A percentile compares a stretch with the other conserved stretches of the same genome.
phyloP scores from a whole-genome alignment of 805 yeast species.

The Myxozyma melibiosi region DNA sequence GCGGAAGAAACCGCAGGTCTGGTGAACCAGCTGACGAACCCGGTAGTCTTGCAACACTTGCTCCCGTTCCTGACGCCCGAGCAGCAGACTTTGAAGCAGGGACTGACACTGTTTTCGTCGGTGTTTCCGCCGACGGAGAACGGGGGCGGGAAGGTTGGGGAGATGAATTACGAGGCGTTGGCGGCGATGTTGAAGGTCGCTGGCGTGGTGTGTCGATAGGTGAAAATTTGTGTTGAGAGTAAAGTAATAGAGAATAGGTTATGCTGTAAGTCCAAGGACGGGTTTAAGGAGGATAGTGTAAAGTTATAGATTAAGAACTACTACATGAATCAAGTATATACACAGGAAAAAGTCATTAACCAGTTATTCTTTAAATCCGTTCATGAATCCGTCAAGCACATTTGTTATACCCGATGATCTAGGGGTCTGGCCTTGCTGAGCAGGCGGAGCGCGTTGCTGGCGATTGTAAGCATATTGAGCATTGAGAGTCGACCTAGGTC shows the following conservation, averaged over 20 bases:
- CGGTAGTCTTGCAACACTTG: constrained; percentile 16
- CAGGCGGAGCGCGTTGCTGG: no score
- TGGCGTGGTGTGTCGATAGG: constrained; percentile 4
- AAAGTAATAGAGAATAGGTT: neutral
- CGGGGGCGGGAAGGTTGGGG: neutral
- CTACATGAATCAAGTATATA: neutral
- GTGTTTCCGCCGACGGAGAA: neutral
- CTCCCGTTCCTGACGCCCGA: constrained; percentile 13
- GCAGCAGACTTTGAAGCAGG: neutral
- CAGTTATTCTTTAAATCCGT: no score
- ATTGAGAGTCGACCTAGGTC: no score
- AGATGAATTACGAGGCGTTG: constrained; percentile 10
- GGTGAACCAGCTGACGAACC: neutral
- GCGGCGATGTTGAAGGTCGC: constrained; percentile 28
- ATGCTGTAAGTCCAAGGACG: no score
- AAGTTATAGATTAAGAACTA: no score
- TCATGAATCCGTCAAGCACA: no score
- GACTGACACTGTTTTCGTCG: neutral
- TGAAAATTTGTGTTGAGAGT: neutral
- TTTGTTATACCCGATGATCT: no score
- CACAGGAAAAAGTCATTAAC: no score
- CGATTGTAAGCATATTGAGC: no score
- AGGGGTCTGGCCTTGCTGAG: no score
- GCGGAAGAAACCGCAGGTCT: neutral
- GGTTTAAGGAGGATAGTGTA: no score